A percentile compares a stretch with the other conserved stretches of the same genome.
Evolutionary conservation across 345 rosid genomes (phyloP).

Genomic region (Hibiscus tridactylites): DNA sequence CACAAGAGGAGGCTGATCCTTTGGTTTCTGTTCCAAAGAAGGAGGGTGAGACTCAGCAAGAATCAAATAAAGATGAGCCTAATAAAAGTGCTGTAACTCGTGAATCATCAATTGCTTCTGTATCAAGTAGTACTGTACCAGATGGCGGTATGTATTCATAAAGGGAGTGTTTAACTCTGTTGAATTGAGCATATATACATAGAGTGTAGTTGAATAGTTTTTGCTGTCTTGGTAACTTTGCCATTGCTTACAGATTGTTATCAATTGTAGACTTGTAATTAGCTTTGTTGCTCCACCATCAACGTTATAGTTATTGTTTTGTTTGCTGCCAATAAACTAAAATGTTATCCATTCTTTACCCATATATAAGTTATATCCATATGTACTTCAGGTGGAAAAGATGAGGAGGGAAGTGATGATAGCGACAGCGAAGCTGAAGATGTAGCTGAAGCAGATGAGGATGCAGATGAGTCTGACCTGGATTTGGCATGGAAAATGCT

Average conservation of each 20-base stretch:
- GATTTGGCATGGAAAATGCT: conserved; percentile 98
- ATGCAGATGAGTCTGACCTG: conserved; percentile 62
- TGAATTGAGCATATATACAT: neutral
- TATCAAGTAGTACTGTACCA: conserved; percentile 37
- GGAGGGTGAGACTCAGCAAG: conserved; percentile 37
- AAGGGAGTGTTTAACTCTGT: neutral
- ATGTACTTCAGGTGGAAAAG: conserved; percentile 32
- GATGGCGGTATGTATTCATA: conserved; percentile 3
- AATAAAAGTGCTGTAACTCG: conserved; percentile 29
- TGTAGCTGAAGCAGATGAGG: conserved; percentile 71
- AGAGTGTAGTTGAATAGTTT: neutral
- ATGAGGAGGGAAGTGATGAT: conserved; percentile 40
- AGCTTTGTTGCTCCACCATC: neutral
- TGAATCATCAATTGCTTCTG: conserved; percentile 45
- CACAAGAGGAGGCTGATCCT: conserved; percentile 96
- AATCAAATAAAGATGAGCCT: conserved; percentile 35
- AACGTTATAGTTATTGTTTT: neutral
- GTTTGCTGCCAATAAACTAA: neutral
- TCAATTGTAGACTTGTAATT: neutral
- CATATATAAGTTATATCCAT: neutral
- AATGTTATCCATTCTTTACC: neutral
- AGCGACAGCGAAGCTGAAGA: conserved; percentile 49
- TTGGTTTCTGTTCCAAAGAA: conserved; percentile 68
- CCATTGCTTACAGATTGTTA: neutral
- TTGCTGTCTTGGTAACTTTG: neutral